Evolutionary conservation across 2,329 filamentous ascomycete species (phyloP).

Genomic region (Cercospora nicotianae): DNA sequence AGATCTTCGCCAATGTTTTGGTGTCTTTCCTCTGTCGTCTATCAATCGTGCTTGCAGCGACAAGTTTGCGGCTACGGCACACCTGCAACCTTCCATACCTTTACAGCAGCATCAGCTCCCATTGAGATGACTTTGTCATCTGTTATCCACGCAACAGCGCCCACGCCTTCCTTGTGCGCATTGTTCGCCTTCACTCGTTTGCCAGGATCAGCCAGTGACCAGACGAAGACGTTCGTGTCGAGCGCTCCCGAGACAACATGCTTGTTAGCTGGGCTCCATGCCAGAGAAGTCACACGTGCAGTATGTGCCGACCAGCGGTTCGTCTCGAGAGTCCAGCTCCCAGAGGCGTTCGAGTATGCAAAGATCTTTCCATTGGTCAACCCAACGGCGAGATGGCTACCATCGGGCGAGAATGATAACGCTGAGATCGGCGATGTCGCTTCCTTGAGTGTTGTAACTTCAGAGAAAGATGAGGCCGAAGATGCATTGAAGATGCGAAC

Average conservation of each 20-base stretch:
- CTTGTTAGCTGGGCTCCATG: conserved; percentile 76
- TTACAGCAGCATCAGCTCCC: conserved; percentile 86
- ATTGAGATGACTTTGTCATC: conserved; percentile 69
- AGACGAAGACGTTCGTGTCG: conserved; percentile 90
- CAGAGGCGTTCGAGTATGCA: conserved; percentile 60
- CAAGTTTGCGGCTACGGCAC: conserved; percentile 13
- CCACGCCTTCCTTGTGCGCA: conserved; percentile 94
- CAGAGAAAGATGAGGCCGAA: conserved; percentile 53
- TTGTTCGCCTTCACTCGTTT: conserved; percentile 81
- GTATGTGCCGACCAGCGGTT: conserved; percentile 76
- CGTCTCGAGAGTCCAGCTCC: conserved; percentile 67
- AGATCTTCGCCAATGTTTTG: neutral
- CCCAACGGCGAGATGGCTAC: conserved; percentile 76
- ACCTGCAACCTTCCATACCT: conserved; percentile 74
- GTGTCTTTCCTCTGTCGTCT: neutral
- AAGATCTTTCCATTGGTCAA: conserved; percentile 84
- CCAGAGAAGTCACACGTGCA: conserved; percentile 64
- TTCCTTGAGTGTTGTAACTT: conserved; percentile 60
- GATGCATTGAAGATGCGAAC: conserved; percentile 72
- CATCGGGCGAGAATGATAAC: conserved; percentile 78
- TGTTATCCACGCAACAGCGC: conserved; percentile 77
- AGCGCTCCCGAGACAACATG: conserved; percentile 81
- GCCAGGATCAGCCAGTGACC: conserved; percentile 81
- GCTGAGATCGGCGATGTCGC: conserved; percentile 72
- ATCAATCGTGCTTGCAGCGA: neutral